Evolutionary conservation across 176 grass and related monocot genomes (phyloP).

Genomic region (Eragrostis nindensis): DNA sequence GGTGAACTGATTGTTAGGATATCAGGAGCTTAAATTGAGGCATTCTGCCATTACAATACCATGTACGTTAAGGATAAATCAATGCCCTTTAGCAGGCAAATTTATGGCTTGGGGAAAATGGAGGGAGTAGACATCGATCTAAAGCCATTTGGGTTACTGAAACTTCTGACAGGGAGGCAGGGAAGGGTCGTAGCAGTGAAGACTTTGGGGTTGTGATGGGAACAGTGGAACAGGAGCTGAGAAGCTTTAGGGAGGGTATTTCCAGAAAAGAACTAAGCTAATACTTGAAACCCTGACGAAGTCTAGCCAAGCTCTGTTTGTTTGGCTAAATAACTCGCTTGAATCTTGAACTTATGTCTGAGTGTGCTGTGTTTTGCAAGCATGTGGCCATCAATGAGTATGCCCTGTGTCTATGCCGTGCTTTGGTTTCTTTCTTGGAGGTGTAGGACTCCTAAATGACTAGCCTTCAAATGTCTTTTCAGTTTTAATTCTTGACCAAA

Average conservation of each 20-base stretch:
- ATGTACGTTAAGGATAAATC: constrained; percentile 28
- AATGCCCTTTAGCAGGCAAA: constrained; percentile 19
- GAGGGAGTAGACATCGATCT: constrained; percentile 1
- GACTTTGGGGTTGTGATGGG: background rate
- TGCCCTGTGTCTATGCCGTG: constrained; percentile 16
- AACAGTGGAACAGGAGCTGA: background rate
- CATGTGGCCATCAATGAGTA: constrained; percentile 47
- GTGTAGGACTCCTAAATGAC: background rate
- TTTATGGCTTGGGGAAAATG: constrained; percentile 21
- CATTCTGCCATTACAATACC: constrained; percentile 27
- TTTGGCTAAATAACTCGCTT: background rate
- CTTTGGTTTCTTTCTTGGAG: constrained; percentile 35
- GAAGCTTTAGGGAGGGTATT: background rate
- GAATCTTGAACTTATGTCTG: constrained; percentile 24
- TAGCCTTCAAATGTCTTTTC: background rate
- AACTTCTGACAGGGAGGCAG: constrained; percentile 11
- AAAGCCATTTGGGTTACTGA: constrained; percentile 22
- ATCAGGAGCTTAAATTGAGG: constrained; percentile 11
- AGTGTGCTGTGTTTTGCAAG: constrained; percentile 16
- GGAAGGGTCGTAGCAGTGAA: constrained; percentile 1
- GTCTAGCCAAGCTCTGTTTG: background rate
- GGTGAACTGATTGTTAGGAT: constrained; percentile 27
- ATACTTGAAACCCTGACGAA: background rate
- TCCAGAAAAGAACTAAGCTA: background rate
- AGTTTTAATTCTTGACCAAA: background rate